Percentiles rank a stretch among this genome's conserved stretches.
Evolutionary conservation across 345 rosid species (phyloP).

Genomic region (Abelmoschus esculentus): DNA sequence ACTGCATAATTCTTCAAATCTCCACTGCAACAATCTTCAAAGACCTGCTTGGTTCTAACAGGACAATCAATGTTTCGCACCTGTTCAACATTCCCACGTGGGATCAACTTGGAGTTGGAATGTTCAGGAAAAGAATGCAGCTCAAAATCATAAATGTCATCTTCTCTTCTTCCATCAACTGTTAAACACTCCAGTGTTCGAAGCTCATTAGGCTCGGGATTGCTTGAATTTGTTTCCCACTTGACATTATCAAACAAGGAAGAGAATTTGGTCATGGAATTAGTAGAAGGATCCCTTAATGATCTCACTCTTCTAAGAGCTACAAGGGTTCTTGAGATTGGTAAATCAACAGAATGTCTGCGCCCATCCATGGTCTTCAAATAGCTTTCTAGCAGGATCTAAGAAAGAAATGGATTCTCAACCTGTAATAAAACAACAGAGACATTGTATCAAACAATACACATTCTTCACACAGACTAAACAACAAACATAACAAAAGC

Average conservation of each 20-base stretch:
- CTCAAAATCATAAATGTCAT: conserved; percentile 23
- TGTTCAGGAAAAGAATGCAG: conserved; percentile 16
- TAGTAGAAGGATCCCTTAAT: conserved; percentile 87
- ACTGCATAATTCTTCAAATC: conserved; percentile 17
- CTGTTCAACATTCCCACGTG: conserved; percentile 14
- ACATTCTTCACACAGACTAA: background rate
- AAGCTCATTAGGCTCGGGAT: conserved; percentile 23
- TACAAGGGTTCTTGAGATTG: conserved; percentile 79
- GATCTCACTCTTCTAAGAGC: conserved; percentile 91
- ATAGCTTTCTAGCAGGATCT: conserved; percentile 1
- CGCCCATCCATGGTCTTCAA: conserved; percentile 52
- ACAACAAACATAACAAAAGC: background rate
- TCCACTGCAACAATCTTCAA: conserved; percentile 17
- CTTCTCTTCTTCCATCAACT: conserved; percentile 23
- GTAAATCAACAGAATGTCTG: conserved; percentile 86
- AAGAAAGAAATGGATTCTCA: conserved; percentile 7
- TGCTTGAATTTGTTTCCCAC: conserved; percentile 75
- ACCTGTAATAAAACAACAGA: conserved; percentile 25
- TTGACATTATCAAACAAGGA: conserved; percentile 67
- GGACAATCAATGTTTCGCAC: conserved; percentile 15
- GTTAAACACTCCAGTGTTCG: too few relatives aligned
- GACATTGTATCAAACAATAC: background rate
- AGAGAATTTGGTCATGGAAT: conserved; percentile 86
- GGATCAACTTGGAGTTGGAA: conserved; percentile 19
- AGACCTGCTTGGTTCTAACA: conserved; percentile 7